These are phyloP conservation scores for Porogramme epimiltina DNA, from an alignment of 1,284 basidiomycete species.

Conservation along the genomic window DNA sequence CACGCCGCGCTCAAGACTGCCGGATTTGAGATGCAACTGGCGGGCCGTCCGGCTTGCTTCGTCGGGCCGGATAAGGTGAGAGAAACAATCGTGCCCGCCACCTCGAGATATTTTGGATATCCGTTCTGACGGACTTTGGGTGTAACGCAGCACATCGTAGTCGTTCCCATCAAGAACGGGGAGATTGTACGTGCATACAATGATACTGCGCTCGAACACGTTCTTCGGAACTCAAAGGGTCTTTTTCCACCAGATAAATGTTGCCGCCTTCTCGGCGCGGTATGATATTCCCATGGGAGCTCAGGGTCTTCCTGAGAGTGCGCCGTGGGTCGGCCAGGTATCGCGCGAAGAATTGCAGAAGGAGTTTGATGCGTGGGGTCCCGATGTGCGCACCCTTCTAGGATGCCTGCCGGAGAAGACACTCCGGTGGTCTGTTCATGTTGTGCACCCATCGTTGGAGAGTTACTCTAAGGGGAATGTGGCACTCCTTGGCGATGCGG, in stretches of 20 bases:
- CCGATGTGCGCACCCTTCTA: conserved; percentile 45
- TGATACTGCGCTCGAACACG: not conserved
- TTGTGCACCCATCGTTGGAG: conserved; percentile 48
- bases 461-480: conserved; percentile 49
- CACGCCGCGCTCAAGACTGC: conserved; percentile 38
- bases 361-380: conserved; percentile 51
- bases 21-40: conserved; percentile 44
- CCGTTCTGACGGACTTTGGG: not conserved
- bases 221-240: not conserved
- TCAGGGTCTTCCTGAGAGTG: conserved; percentile 33
- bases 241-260: conserved; percentile 44
- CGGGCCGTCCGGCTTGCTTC: conserved; percentile 40
- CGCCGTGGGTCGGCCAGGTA: conserved; percentile 50
- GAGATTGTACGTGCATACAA: conserved; percentile 36
- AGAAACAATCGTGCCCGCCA: not conserved
- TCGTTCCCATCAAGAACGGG: conserved; percentile 52
- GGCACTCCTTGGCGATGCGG: conserved; percentile 61
- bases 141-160: conserved; percentile 52
- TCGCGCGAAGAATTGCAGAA: conserved; percentile 46
- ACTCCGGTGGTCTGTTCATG: conserved; percentile 62
- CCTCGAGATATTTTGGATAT: not conserved
- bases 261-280: conserved; percentile 53
- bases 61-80: conserved; percentile 45
- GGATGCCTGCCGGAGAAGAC: conserved; percentile 47
- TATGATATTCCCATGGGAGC: conserved; percentile 38